phyloP scores from a whole-genome alignment of 1,139 yeast genomes.

The Hyphopichia wangnamkhiaoensis region DNA sequence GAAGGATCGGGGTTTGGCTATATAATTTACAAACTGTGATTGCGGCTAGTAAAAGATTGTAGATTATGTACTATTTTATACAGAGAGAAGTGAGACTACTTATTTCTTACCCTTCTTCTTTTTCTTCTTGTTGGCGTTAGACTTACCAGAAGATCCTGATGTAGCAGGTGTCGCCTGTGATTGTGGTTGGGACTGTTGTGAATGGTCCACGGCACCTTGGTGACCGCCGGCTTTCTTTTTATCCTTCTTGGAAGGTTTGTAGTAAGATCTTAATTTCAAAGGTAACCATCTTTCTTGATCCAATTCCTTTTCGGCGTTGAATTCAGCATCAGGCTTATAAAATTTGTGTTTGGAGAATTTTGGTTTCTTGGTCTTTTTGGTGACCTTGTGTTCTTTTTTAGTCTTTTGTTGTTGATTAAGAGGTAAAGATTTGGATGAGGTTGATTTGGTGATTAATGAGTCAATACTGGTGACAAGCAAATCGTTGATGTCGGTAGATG shows the following conservation, averaged over 20 bases:
- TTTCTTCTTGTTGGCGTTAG: conserved; percentile 43
- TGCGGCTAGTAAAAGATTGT: too few relatives aligned
- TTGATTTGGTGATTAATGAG: conserved; percentile 17
- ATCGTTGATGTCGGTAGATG: conserved; percentile 23
- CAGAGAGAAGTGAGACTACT: background rate
- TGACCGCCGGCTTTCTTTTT: conserved; percentile 68
- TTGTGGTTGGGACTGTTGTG: conserved; percentile 17
- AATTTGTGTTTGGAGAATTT: conserved; percentile 41
- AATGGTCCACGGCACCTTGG: conserved; percentile 58
- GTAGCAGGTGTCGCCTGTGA: conserved; percentile 16
- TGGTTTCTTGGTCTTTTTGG: conserved; percentile 23
- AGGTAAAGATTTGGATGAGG: conserved; percentile 5
- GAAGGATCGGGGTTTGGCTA: too few relatives aligned
- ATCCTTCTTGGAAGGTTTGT: conserved; percentile 71
- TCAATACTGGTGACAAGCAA: conserved; percentile 29
- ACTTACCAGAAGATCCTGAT: conserved; percentile 19
- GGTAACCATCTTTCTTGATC: conserved; percentile 88
- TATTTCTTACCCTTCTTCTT: conserved; percentile 53
- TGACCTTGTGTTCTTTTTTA: conserved; percentile 8
- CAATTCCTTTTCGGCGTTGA: conserved; percentile 17
- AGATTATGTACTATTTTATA: background rate
- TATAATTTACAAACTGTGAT: too few relatives aligned
- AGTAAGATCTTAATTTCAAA: conserved; percentile 77
- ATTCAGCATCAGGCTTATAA: conserved; percentile 30
- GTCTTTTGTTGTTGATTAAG: conserved; percentile 7